A percentile compares a stretch with the other conserved stretches of the same genome.
Conservation (phyloP, 179 eudicot species). For the Heliamphora pulchella region DNA sequence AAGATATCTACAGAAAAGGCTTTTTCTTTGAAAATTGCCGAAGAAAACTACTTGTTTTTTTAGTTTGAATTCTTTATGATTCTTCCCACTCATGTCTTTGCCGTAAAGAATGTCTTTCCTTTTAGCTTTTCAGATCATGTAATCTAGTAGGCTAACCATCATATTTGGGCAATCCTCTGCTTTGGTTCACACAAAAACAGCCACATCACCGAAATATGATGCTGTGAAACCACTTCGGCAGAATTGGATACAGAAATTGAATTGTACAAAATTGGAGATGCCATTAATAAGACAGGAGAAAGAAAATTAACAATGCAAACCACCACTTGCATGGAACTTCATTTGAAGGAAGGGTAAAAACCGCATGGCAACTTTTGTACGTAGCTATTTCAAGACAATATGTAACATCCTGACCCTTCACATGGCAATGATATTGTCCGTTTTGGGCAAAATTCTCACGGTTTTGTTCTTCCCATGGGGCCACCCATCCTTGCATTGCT, state of each 20-base stretch:
- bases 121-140: neutral
- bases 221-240: neutral
- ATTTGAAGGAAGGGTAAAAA: slow-evolving; percentile 3
- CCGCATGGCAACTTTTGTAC: neutral
- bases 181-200: neutral
- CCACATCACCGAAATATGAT: neutral
- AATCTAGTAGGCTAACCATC: neutral
- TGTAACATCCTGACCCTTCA: too few species aligned
- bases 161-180: neutral
- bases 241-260: neutral
- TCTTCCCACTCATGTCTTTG: slow-evolving; percentile 2
- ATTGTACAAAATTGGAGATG: neutral
- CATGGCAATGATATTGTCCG: too few species aligned
- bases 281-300: neutral
- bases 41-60: neutral
- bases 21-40: neutral
- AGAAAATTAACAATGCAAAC: neutral
- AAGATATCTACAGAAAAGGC: neutral
- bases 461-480: too few species aligned
- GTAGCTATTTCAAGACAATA: neutral
- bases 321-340: neutral
- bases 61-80: neutral
- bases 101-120: slow-evolving; percentile 1
- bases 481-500: too few species aligned
- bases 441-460: too few species aligned